phyloP scores from a whole-genome alignment of 1,139 yeast genomes.

The Citeromyces hawaiiensis region DNA sequence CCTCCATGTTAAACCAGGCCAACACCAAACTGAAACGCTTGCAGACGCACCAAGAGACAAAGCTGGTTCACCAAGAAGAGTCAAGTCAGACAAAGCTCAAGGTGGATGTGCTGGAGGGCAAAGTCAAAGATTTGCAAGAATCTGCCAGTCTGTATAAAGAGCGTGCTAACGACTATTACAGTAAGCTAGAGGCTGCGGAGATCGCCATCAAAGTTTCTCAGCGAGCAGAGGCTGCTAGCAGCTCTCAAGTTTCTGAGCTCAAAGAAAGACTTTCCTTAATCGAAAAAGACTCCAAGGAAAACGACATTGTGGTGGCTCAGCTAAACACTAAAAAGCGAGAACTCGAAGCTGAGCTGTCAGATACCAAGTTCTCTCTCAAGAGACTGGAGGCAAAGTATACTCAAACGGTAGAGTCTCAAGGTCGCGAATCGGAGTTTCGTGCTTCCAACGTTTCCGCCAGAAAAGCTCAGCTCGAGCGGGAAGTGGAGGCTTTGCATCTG shows the following conservation, averaged over 20 bases:
- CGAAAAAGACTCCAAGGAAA: constrained; percentile 43
- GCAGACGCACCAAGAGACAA: constrained; percentile 12
- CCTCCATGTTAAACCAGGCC: constrained; percentile 16
- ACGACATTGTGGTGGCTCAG: constrained; percentile 44
- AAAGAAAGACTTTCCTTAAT: constrained; percentile 38
- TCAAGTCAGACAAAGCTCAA: constrained; percentile 29
- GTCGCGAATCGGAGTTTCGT: constrained; percentile 16
- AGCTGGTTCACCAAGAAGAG: constrained; percentile 19
- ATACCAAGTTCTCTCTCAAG: constrained; percentile 39
- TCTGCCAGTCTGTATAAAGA: constrained; percentile 50
- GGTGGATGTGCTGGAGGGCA: constrained; percentile 36
- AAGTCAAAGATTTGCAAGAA: constrained; percentile 36
- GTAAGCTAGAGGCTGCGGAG: constrained; percentile 71
- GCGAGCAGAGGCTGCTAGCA: constrained; percentile 46
- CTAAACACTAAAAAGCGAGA: constrained; percentile 39
- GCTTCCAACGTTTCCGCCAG: constrained; percentile 14
- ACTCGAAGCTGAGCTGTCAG: constrained; percentile 47
- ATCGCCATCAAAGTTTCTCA: constrained; percentile 49
- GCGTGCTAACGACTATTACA: constrained; percentile 65
- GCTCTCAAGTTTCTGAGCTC: constrained; percentile 41
- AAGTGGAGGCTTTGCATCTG: constrained; percentile 42
- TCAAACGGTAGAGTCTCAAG: constrained; percentile 18
- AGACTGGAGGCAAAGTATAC: constrained; percentile 31
- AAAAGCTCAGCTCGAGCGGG: constrained; percentile 26
- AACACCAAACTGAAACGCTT: constrained; percentile 16